A percentile compares a stretch with the other conserved stretches of the same genome.
phyloP scores from a whole-genome alignment of 352 stramenopile species.

The Globisporangium middletonii region DNA sequence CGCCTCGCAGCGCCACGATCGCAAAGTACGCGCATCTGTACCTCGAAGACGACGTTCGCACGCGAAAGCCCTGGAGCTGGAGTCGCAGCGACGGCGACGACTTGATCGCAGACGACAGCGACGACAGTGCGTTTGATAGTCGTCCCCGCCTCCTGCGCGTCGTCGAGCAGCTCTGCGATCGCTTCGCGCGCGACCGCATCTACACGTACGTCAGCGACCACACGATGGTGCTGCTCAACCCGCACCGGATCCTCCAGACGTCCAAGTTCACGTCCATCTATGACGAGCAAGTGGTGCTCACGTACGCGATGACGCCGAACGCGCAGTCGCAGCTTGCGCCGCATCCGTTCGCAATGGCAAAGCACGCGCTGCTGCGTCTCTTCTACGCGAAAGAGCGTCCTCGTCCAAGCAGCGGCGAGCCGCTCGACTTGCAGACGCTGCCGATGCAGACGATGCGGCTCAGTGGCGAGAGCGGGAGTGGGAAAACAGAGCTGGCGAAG shows the following conservation, averaged over 20 bases:
- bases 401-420: background rate
- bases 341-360: slow-evolving; percentile 72
- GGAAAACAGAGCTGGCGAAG: slow-evolving; percentile 75
- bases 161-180: slow-evolving; percentile 16
- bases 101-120: slow-evolving; percentile 17
- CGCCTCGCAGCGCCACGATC: slow-evolving; percentile 59
- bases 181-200: slow-evolving; percentile 46
- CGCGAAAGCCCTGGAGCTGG: slow-evolving; percentile 53
- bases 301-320: slow-evolving; percentile 43
- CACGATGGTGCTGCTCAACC: slow-evolving; percentile 64
- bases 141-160: slow-evolving; percentile 1
- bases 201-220: slow-evolving; percentile 62
- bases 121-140: background rate
- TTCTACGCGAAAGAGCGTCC: slow-evolving; percentile 23
- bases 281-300: slow-evolving; percentile 67
- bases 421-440: background rate
- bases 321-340: slow-evolving; percentile 34
- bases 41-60: slow-evolving; percentile 48
- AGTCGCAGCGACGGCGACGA: slow-evolving; percentile 38
- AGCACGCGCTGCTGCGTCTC: slow-evolving; percentile 42
- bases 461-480: slow-evolving; percentile 62
- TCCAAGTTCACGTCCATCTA: slow-evolving; percentile 78
- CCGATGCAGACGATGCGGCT: slow-evolving; percentile 34
- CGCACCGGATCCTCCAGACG: slow-evolving; percentile 68
- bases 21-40: slow-evolving; percentile 80